Base-by-base conservation (phyloP, 2,329 filamentous ascomycete genomes). In the Didymella pinodella region DNA sequence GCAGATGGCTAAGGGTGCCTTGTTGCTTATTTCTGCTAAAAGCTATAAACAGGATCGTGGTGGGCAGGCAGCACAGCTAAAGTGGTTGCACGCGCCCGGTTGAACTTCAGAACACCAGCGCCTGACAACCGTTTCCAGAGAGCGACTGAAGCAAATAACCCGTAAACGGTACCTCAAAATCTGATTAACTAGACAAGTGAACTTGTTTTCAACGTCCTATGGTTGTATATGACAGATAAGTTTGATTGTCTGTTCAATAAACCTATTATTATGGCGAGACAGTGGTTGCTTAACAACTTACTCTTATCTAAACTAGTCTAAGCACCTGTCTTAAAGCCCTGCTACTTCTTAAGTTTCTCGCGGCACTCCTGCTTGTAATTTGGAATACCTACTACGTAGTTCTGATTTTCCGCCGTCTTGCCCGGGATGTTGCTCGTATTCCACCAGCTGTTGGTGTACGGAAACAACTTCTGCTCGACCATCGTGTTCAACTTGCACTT, bases 401-500 rank as follows among this genome's bases (percentile, higher is more conserved):
- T 75, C 59, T 80, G 68, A 40, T 76, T 78, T 70, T 80, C 77
- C 10, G 73, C 66, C 36, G 71, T 75, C 69, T 78, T 79, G 10
- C 78, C 79, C 0, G 78, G 77, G 7, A 80, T 72, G 51, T 80
- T 80, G 10, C 72, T 69, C 22, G 70, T 73, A 51, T 72, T 75
- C 63, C 79, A 80, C 78, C 77, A 86, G 4, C 58, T 64, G 29
- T 75, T 70, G 2, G 77, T 77, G 41, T 67, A 71, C 25, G 75
- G 76, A 57, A 76, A 75, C 31, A 80, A 63, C 7, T 75, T 79
- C 40, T 63, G 48, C 41, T 65, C 46, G 3, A 61, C 68, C 57
- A 77, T 57, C 54, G 74, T 65, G 57, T 78, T 71, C 64, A 80
- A 70, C 57, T 48, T 57, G 11, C 44, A 62, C 54, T 69, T 76